Evolutionary conservation across 2,329 filamentous ascomycete genomes (phyloP).

Genomic region (Ophiostoma quercus): DNA sequence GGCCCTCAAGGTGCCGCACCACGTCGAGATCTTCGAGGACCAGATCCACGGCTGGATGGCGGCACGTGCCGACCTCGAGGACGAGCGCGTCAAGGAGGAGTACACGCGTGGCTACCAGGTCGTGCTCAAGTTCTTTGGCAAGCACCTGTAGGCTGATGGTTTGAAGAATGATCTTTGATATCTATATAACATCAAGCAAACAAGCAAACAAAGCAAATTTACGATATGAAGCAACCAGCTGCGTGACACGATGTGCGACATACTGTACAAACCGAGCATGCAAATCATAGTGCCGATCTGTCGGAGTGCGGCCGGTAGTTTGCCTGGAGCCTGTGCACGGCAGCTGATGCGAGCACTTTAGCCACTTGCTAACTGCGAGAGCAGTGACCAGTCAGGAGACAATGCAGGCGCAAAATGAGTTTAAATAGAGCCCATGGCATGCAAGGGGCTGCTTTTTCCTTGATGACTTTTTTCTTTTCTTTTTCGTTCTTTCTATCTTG

Average conservation of each 20-base stretch:
- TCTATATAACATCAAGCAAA: no score
- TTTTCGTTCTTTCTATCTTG: background rate
- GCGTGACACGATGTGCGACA: no score
- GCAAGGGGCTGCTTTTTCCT: background rate
- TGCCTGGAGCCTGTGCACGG: no score
- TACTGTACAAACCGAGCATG: no score
- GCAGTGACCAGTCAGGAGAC: background rate
- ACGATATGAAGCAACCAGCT: no score
- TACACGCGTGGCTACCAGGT: conserved; percentile 58
- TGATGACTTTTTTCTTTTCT: background rate
- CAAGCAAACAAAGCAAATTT: no score
- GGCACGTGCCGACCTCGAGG: conserved; percentile 54
- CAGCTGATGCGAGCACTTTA: background rate
- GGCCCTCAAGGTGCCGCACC: conserved; percentile 50
- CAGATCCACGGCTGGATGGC: conserved; percentile 74
- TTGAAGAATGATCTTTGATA: no score
- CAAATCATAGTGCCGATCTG: no score
- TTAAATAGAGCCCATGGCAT: background rate
- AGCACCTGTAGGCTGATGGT: conserved; percentile 38
- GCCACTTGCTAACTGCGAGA: background rate
- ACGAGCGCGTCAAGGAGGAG: conserved; percentile 55
- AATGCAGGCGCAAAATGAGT: background rate
- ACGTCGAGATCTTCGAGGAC: conserved; percentile 60
- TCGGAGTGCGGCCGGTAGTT: background rate
- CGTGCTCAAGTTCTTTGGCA: conserved; percentile 52